These are phyloP conservation scores for Nicotiana otophora DNA, from an alignment of 257 asterid species.

Conservation along the genomic window DNA sequence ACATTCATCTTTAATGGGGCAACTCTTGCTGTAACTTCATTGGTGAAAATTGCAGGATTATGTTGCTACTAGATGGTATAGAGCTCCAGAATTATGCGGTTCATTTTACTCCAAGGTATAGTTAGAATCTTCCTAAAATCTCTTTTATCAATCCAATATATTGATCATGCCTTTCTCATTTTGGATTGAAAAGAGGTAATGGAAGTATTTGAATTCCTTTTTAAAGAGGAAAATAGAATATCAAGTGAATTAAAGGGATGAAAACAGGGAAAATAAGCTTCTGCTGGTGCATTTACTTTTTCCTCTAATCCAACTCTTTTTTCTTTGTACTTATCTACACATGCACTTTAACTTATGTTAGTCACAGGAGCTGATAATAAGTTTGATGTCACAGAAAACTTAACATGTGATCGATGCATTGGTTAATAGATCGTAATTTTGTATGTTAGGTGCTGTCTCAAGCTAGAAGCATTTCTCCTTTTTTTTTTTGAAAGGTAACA, in stretches of 20 bases:
- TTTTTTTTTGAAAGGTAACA: too few relatives aligned
- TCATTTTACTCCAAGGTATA: conserved; percentile 85
- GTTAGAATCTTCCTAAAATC: background rate
- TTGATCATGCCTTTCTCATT: background rate
- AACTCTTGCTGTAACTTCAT: background rate
- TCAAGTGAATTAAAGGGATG: background rate
- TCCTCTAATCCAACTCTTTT: background rate
- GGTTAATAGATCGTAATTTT: background rate
- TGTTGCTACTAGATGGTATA: conserved; percentile 93
- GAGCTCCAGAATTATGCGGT: conserved; percentile 91
- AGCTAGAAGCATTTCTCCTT: background rate
- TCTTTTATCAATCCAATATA: background rate
- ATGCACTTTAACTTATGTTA: background rate
- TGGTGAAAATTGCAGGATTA: conserved; percentile 55
- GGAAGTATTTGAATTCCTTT: background rate
- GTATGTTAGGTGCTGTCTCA: background rate
- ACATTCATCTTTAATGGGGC: background rate
- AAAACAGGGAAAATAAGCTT: background rate
- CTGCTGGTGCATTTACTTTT: background rate
- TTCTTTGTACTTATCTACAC: background rate
- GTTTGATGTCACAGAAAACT: background rate
- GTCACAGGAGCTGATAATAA: background rate
- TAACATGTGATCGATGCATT: background rate
- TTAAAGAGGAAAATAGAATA: background rate
- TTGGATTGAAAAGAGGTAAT: background rate